Evolutionary conservation across 345 rosid genomes (phyloP), one percentile per base, ranked within the genome.

Genomic region (Linum trigynum): DNA sequence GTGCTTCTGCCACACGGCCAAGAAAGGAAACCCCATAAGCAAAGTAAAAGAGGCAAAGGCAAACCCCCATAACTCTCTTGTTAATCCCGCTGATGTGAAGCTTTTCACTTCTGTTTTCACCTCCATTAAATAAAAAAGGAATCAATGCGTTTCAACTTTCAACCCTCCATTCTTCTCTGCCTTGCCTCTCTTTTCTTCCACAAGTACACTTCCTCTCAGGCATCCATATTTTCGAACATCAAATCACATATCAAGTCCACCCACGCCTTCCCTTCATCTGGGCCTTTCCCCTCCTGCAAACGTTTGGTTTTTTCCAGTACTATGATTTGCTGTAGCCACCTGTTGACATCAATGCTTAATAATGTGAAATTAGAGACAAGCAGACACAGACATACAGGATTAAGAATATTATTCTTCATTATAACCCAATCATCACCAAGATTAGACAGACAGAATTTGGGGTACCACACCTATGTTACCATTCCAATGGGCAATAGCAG

Each of bases 61-160:
- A 66, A 68, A 67, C 10, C 14, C 3, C 63, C 32, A 61, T 45
- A 61, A 41, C 62, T 59, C 67, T 58, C 66, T 43, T 58, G 59
- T 55, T 63, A 23, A 23, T 23, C 64, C 10, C 8, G 3, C 12
- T 72, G 79, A 81, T 63, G 74, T 62, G 79, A 67, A 69, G 72
- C 50, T 71, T 81, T 80, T 77, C 63, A 76, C 80, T 64, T 56
- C 65, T 1, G 75, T 45, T 45, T 45, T 45, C 51, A 45, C 51
- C 51, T 45, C 12, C 12, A 7, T 45, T 9, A 45, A 7, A 2
- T 57, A 64, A 59, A 69, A 58, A 51, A 42, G 55, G 51, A 36
- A 3, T 62, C 38, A 3, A 67, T 53, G 56, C 35, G 39, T 67
- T 48, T 61, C 57, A 57, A 35, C 6, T 41, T 14, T 36, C 36